Evolutionary conservation across 2,329 filamentous ascomycete species (phyloP).

Genomic region (Rugonectria rugulosa): DNA sequence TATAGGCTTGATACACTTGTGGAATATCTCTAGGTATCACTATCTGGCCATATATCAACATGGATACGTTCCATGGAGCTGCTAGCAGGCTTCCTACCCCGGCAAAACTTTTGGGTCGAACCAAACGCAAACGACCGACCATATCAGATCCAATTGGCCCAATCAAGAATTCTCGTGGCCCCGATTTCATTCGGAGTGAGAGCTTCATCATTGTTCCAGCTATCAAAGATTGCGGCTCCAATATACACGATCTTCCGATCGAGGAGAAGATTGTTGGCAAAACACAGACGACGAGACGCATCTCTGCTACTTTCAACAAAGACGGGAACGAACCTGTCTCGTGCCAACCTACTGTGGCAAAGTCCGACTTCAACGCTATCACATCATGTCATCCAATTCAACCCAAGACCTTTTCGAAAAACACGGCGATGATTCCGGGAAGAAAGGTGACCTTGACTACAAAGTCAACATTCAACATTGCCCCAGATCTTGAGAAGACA

Average conservation of each 20-base stretch:
- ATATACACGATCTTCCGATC: conserved; percentile 27
- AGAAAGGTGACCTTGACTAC: conserved; percentile 20
- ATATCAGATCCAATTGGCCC: conserved; percentile 50
- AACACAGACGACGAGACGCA: conserved; percentile 32
- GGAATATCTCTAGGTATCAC: neutral
- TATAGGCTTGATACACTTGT: neutral
- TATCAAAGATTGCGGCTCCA: conserved; percentile 45
- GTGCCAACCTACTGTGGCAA: conserved; percentile 41
- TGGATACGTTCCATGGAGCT: conserved; percentile 29
- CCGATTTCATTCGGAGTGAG: conserved; percentile 45
- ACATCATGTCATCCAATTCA: conserved; percentile 23
- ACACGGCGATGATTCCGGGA: conserved; percentile 21
- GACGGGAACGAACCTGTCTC: conserved; percentile 30
- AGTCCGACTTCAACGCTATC: conserved; percentile 38
- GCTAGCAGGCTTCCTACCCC: conserved; percentile 26
- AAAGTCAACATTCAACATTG: conserved; percentile 23
- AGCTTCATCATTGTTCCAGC: conserved; percentile 44
- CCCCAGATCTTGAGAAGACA: conserved; percentile 16
- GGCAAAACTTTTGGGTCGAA: conserved; percentile 20
- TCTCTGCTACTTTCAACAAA: conserved; percentile 43
- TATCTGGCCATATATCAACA: conserved; percentile 6
- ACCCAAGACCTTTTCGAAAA: conserved; percentile 27
- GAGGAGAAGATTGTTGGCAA: conserved; percentile 14
- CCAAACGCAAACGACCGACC: conserved; percentile 34
- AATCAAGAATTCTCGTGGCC: conserved; percentile 47